Evolutionary conservation across 345 rosid species (phyloP).

Genomic region (Sisymbrium altissimum): DNA sequence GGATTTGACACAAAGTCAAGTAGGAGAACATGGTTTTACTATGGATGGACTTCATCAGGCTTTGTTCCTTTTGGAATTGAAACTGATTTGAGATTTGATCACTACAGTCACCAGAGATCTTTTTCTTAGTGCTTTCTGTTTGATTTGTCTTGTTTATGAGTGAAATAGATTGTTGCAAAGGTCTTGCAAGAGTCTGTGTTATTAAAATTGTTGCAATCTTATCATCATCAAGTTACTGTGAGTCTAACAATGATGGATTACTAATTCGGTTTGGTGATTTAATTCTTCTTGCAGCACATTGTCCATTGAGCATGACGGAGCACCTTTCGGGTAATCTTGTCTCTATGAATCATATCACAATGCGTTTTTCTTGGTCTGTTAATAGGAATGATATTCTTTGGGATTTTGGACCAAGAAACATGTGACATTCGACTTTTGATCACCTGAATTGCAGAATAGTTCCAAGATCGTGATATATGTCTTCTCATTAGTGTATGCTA

Average conservation of each 20-base stretch:
- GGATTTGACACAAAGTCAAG: background rate
- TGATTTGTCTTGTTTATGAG: background rate
- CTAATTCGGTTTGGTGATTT: conserved; percentile 4
- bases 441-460: background rate
- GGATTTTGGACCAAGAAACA: background rate
- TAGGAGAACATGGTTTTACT: background rate
- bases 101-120: background rate
- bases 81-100: background rate
- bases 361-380: background rate
- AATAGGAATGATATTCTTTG: background rate
- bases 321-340: conserved; percentile 72
- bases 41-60: background rate
- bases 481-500: background rate
- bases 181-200: background rate
- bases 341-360: background rate
- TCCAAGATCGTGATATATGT: background rate
- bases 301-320: conserved; percentile 65
- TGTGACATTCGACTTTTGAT: background rate
- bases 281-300: conserved; percentile 60
- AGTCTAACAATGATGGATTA: background rate
- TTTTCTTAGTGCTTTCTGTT: background rate
- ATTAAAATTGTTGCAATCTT: background rate
- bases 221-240: background rate
- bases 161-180: background rate
- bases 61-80: background rate